Base-by-base conservation (phyloP, 257 asterid genomes). In the Voacanga thouarsii region DNA sequence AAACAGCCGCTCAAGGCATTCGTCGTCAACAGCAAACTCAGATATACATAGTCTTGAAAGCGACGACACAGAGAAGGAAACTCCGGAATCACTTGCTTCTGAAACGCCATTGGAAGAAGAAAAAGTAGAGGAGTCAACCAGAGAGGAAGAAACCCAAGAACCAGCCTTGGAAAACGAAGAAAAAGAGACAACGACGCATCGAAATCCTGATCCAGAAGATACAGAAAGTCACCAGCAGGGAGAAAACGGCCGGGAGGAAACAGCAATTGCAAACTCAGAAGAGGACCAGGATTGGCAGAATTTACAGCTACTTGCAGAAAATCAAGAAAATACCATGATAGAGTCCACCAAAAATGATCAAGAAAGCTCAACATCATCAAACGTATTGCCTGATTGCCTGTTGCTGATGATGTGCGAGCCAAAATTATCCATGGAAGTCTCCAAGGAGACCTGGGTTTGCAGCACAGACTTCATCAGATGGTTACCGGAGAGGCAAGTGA, bases 361-460 rank as follows among this genome's bases (percentile, higher is more conserved):
- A 26, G 84, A 75, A 61, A 81, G 72, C 72, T 71, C 80, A 53
- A 59, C 77, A 43, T 50, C 83, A 21, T 64, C 83, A 23, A 71
- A 82, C 15, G 88, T 77, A 57, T 75, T 95, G 81, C 97, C 99
- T 0, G 97, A 93, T 7, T 93, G 99, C 84, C 83, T 96, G 87
- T 79, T 93, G 59, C 67, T 93, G 75, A 96, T 96, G 99, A 96
- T 96, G 98, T 87, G 98, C 70, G 99, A 96, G 80, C 98, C 99
- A 3, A 96, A 96, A 87, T 83, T 93, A 1, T 96, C 99, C 2
- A 93, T 96, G 99, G 99, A 96, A 79, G 96, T 96, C 2, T 96
- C 99, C 0, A 96, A 93, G 79, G 99, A 96, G 73, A 96, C 98
- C 19, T 96, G 99, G 99, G 98, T 96, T 41, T 89, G 99, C 90